These are phyloP conservation scores for Phlegmacium glaucopus DNA, from an alignment of 768 basidiomycete species.

Conservation along the genomic window DNA sequence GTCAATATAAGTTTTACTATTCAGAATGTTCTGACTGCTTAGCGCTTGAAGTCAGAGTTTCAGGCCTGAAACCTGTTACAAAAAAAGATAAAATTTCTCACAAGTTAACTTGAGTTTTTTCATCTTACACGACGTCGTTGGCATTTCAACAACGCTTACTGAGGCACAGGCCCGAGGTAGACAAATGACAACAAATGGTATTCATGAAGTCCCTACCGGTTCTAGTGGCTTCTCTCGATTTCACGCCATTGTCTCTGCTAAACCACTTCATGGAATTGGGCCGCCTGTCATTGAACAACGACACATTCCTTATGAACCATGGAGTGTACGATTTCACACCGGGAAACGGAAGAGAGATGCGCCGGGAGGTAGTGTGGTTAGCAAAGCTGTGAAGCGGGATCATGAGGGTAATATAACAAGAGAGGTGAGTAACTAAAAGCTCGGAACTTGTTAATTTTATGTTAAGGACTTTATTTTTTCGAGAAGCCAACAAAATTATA, in stretches of 20 bases:
- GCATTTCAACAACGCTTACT: not conserved
- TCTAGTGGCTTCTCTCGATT: slow-evolving; percentile 22
- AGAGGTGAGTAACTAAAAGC: slow-evolving; percentile 14
- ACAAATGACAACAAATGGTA: not conserved
- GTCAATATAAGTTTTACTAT: too few relatives aligned
- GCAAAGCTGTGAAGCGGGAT: slow-evolving; percentile 20
- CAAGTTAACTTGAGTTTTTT: not conserved
- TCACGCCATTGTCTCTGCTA: slow-evolving; percentile 32
- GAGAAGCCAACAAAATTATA: slow-evolving; percentile 26
- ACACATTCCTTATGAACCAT: slow-evolving; percentile 13
- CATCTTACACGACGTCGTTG: not conserved
- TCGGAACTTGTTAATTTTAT: slow-evolving; percentile 1
- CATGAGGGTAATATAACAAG: slow-evolving; percentile 17
- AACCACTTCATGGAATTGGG: slow-evolving; percentile 21
- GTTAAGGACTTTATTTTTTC: not conserved
- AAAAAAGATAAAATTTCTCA: not conserved
- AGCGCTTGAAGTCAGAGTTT: too few relatives aligned
- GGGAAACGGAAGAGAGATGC: slow-evolving; percentile 17
- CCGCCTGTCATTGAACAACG: slow-evolving; percentile 13
- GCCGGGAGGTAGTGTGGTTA: slow-evolving; percentile 15
- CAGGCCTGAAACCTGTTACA: not conserved
- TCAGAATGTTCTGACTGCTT: too few relatives aligned
- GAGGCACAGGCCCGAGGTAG: too few relatives aligned
- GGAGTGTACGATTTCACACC: slow-evolving; percentile 13
- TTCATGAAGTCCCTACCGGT: not conserved